phyloP scores from a whole-genome alignment of 2,329 filamentous ascomycete genomes.

The Dactylella cylindrospora region DNA sequence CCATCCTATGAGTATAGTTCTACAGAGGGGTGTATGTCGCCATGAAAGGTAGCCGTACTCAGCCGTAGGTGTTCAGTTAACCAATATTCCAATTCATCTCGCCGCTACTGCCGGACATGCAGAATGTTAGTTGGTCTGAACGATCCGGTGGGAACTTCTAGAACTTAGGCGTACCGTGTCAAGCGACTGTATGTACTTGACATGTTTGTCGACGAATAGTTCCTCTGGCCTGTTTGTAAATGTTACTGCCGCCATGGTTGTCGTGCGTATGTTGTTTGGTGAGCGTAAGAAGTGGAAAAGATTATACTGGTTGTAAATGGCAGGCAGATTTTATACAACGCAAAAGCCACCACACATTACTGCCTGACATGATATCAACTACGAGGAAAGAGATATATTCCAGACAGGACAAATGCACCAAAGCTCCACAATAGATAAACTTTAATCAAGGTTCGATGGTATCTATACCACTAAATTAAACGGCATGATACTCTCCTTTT shows the following conservation, averaged over 20 bases:
- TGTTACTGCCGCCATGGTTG: conserved; percentile 7
- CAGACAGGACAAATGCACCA: conserved; percentile 12
- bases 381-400: conserved; percentile 1
- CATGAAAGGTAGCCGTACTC: conserved; percentile 52
- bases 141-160: conserved; percentile 55
- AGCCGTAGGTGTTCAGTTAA: conserved; percentile 93
- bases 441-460: too few species aligned
- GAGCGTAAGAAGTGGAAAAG: too few species aligned
- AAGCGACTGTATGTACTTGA: conserved; percentile 88
- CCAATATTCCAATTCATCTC: conserved; percentile 97
- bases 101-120: conserved; percentile 54
- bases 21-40: background rate
- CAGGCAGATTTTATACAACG: conserved; percentile 25
- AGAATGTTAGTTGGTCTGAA: conserved; percentile 8
- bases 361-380: background rate
- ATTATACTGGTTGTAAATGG: background rate
- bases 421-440: background rate
- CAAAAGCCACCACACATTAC: conserved; percentile 23
- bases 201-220: conserved; percentile 64
- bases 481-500: too few species aligned
- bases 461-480: too few species aligned
- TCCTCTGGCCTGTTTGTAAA: conserved; percentile 41
- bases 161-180: conserved; percentile 67
- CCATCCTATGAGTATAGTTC: background rate
- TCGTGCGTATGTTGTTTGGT: background rate